Conservation (phyloP, 257 asterid species). For the Capsicum baccatum region DNA sequence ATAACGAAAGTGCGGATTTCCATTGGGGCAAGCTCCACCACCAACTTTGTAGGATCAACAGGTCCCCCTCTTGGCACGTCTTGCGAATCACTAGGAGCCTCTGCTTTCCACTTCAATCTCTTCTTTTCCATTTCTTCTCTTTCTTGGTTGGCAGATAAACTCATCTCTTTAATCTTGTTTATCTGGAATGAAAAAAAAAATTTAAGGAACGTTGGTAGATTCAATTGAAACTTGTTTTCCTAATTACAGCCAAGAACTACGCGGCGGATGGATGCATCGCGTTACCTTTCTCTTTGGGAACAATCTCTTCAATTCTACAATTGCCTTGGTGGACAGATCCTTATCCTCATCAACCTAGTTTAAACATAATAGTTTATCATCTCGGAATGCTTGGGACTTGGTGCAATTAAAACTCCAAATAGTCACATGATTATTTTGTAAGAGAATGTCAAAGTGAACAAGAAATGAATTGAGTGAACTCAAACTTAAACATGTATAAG, state of each 20-base stretch:
- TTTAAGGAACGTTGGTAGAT: background rate
- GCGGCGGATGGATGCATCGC: background rate
- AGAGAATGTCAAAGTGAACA: background rate
- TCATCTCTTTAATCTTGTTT: constrained; percentile 33
- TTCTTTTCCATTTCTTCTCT: constrained; percentile 42
- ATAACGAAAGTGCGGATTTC: constrained; percentile 83
- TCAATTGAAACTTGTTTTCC: background rate
- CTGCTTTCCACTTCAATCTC: constrained; percentile 35
- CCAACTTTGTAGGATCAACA: constrained; percentile 59
- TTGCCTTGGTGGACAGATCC: constrained; percentile 69
- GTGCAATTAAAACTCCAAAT: background rate
- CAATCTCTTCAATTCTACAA: constrained; percentile 69
- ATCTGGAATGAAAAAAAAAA: background rate
- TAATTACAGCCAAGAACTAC: constrained; percentile 7
- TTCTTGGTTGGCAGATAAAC: constrained; percentile 40
- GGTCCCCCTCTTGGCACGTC: constrained; percentile 62
- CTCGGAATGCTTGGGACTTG: background rate
- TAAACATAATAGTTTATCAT: background rate
- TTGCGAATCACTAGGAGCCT: constrained; percentile 7
- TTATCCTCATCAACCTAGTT: constrained; percentile 85
- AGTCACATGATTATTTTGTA: background rate
- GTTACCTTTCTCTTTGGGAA: constrained; percentile 77
- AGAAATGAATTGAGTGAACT: background rate
- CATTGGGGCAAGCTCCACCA: constrained; percentile 82
- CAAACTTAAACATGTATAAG: background rate